Base-by-base conservation (phyloP, 345 rosid species). In the Sisymbrium altissimum region DNA sequence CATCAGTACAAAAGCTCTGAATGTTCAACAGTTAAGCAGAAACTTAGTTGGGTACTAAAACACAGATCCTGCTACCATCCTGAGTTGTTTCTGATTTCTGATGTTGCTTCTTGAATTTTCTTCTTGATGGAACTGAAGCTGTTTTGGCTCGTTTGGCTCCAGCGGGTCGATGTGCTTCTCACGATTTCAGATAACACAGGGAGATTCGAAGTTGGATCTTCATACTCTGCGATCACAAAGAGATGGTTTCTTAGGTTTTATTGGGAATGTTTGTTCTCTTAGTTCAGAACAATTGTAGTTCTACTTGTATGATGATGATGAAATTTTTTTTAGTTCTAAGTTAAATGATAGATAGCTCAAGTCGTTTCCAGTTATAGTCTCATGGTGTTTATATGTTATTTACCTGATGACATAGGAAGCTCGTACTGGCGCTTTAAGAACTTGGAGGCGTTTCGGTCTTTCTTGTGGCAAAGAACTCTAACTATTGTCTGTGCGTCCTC, bases 351-450 rank as follows among this genome's bases (percentile, higher is more conserved):
- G 52, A 66, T 29, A 9, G 21, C 25, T 19, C 7, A 65, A 36
- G 27, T 14, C 52, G 11, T 67, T 10, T 30, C 4, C 61, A 32
- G 60, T 29, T 14, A 10, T 4, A 15, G 29, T 58, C 38, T 45
- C 30, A 12, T 57, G 48, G 45, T 21, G 57, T 66, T 21, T 57
- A 19, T 69, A 9, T 46, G 33, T 14, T 23, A 11, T 6, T 78
- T 73, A 95, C 99, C 99, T 92, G 99, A 85, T 58, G 99, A 90
- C 90, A 83, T 88, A 62, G 99, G 99, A 71, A 92, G 90, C 68
- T 95, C 82, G 74, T 89, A 95, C 59, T 92, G 97, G 53, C 70
- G 81, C 79, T 87, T 95, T 38, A 95, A 79, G 81, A 88, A 95
- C 79, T 79, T 87, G 65, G 99, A 95, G 68, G 97, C 97, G 64